Conservation (phyloP, 805 yeast genomes). For the Pichia scutulata region DNA sequence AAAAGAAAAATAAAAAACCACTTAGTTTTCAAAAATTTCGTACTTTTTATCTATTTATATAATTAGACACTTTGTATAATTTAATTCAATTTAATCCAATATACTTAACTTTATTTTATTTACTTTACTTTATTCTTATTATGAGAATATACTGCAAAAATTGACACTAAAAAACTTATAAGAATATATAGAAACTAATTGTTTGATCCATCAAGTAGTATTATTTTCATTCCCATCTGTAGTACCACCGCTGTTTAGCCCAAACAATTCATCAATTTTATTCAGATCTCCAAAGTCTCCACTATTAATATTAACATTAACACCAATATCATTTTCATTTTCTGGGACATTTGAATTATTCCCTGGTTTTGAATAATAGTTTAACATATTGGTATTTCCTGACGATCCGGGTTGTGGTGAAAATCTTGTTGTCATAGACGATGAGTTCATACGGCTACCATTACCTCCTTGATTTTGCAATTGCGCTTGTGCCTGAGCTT, state of each 20-base stretch:
- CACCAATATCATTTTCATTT: not conserved
- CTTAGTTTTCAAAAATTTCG: not conserved
- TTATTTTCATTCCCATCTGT: not conserved
- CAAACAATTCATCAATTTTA: constrained; percentile 10
- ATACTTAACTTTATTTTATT: not conserved
- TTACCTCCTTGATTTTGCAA: constrained; percentile 8
- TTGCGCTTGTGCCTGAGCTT: not conserved
- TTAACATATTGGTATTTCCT: not conserved
- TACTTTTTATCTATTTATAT: not conserved
- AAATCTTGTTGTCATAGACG: constrained; percentile 23
- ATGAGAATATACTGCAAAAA: not conserved
- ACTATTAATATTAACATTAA: not conserved
- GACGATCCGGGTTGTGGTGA: constrained; percentile 23
- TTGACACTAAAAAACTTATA: not conserved
- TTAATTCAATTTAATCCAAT: not conserved
- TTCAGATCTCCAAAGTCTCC: constrained; percentile 7
- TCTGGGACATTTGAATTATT: not conserved
- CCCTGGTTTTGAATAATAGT: not conserved
- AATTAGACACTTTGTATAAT: not conserved
- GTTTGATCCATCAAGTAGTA: not conserved
- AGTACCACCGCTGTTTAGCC: not conserved
- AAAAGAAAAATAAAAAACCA: not conserved
- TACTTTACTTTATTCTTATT: too few relatives aligned
- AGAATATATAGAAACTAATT: too few relatives aligned
- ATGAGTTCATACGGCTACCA: constrained; percentile 6